phyloP scores from a whole-genome alignment of 2,329 filamentous ascomycete species.

The Westerdykella aurantiaca region DNA sequence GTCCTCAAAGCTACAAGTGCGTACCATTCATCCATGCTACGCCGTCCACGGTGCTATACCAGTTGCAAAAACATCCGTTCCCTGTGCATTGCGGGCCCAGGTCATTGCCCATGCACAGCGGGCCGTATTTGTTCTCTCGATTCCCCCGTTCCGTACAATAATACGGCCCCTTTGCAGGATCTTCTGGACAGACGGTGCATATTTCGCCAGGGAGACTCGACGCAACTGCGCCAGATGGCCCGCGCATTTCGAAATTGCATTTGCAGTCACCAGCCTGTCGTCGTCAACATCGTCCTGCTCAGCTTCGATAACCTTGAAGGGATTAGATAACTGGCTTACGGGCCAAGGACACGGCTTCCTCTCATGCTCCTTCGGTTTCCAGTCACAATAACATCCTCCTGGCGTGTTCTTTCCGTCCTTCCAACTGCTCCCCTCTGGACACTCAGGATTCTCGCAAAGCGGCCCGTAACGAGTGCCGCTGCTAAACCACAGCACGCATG shows the following conservation, averaged over 20 bases:
- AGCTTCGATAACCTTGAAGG: no score
- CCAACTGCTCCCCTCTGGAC: neutral
- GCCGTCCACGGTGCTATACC: neutral
- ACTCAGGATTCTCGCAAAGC: slow-evolving; percentile 4
- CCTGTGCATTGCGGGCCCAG: slow-evolving; percentile 4
- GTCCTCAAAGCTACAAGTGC: no score
- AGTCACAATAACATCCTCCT: slow-evolving; percentile 2
- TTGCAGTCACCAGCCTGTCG: slow-evolving; percentile 8
- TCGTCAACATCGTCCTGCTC: neutral
- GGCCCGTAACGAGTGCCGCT: slow-evolving; percentile 6
- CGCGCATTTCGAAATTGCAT: neutral
- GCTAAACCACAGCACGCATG: slow-evolving; percentile 8
- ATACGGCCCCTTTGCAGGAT: neutral
- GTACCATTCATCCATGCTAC: no score
- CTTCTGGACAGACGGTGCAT: slow-evolving; percentile 4
- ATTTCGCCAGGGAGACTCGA: slow-evolving; percentile 4
- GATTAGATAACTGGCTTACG: neutral
- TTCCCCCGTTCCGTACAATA: slow-evolving; percentile 7
- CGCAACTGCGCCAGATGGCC: neutral
- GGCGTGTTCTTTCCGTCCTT: neutral
- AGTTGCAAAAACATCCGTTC: slow-evolving; percentile 6
- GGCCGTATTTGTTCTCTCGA: slow-evolving; percentile 6
- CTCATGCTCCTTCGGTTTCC: slow-evolving; percentile 3
- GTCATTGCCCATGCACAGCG: slow-evolving; percentile 4
- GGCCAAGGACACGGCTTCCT: slow-evolving; percentile 6